Evolutionary conservation across 164 flowering plant species (phyloP), one percentile per base, ranked within the genome.

Genomic region (Aristolochia californica): DNA sequence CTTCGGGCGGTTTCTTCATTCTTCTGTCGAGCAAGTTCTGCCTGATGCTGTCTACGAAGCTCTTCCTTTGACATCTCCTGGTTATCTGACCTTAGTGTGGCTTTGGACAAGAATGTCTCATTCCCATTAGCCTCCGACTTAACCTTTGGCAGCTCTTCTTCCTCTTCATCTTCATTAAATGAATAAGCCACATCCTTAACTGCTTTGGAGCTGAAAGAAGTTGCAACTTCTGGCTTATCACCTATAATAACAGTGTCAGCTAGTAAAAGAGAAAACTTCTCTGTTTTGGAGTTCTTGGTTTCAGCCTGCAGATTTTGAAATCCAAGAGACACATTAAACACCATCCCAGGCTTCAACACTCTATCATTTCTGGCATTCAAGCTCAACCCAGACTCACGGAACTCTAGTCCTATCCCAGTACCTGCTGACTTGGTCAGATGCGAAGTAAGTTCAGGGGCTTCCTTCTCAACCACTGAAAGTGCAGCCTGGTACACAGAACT

Each of bases 1-100:
- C 97, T 52, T 58, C 88, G 56, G 12, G 88, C 89, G 55, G 89
- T 86, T 70, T 89, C 97, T 76, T 86, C 87, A 68, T 84, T 84
- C 69, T 89, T 86, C 61, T 84, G 88, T 0, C 80, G 83, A 5
- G 91, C 97, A 58, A 86, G 85, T 63, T 80, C 91, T 14, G 91
- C 91, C 67, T 86, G 95, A 66, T 89, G 91, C 77, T 76, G 89
- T 74, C 83, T 80, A 45, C 95, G 66, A 0, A 70, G 63, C 67
- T 85, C 97, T 56, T 88, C 96, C 64, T 81, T 85, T 34, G 90
- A 73, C 51, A 79, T 75, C 63, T 83, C 96, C 13, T 75, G 80
- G 58, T 83, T 76, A 62, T 75, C 85, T 38, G 94, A 84, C 60
- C 91, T 70, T 2, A 88, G 79, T 14, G 78, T 80, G 26, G 93